A percentile compares a stretch with the other conserved stretches of the same genome.
Conservation (phyloP, 768 basidiomycete genomes). For the Rhizopogon sp. region DNA sequence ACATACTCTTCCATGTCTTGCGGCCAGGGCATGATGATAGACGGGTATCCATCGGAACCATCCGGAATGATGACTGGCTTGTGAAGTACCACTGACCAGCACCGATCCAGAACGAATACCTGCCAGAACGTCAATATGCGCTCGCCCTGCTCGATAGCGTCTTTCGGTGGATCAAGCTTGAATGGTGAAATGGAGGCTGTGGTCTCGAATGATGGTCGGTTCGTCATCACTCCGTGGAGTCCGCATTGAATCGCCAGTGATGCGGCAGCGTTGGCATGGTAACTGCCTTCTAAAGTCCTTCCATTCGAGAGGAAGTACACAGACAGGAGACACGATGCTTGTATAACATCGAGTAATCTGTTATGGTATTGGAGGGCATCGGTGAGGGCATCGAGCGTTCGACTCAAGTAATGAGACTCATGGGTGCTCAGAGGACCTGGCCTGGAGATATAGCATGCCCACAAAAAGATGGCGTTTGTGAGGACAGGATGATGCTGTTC, state of each 20-base stretch:
- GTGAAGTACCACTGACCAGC: constrained; percentile 72
- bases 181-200: constrained; percentile 30
- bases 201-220: constrained; percentile 29
- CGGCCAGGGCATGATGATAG: constrained; percentile 75
- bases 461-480: constrained; percentile 77
- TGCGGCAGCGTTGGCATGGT: constrained; percentile 71
- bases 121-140: constrained; percentile 80
- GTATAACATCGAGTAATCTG: constrained; percentile 65
- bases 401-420: constrained; percentile 66
- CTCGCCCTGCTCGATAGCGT: constrained; percentile 61
- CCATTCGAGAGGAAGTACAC: constrained; percentile 76
- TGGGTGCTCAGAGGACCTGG: constrained; percentile 66
- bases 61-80: constrained; percentile 66
- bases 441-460: constrained; percentile 78
- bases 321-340: constrained; percentile 71
- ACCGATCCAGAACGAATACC: constrained; percentile 74
- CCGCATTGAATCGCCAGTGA: constrained; percentile 71
- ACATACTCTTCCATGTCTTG: constrained; percentile 70
- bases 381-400: constrained; percentile 56
- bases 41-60: constrained; percentile 46
- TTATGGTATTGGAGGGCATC: constrained; percentile 55
- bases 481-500: constrained; percentile 74
- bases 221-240: constrained; percentile 44
- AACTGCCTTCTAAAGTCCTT: constrained; percentile 71
- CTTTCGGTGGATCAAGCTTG: constrained; percentile 54